These are phyloP conservation scores for Pterocarpus santalinus DNA, from an alignment of 306 rosid species.

Conservation along the genomic window DNA sequence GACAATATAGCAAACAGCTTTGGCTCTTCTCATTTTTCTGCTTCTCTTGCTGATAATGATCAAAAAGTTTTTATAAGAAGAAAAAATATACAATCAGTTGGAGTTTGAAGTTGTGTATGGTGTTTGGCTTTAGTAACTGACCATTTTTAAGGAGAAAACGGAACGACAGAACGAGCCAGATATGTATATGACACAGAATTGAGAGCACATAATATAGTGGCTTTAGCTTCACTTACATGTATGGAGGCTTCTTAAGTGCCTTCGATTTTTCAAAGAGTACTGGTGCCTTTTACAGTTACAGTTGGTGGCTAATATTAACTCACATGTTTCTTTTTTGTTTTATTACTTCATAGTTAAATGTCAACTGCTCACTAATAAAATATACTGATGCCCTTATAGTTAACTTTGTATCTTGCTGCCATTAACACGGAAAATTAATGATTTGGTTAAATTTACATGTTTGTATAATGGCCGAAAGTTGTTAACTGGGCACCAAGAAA, in stretches of 20 bases:
- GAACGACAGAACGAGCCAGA: background rate
- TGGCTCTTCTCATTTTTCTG: background rate
- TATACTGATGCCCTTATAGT: background rate
- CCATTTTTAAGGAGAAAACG: background rate
- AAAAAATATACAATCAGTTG: no score
- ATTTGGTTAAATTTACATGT: background rate
- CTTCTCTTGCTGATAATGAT: background rate
- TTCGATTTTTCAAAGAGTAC: background rate
- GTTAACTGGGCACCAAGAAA: background rate
- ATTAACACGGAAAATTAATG: background rate
- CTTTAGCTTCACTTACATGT: background rate
- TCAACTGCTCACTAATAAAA: background rate
- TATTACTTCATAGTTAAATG: background rate
- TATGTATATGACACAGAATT: background rate
- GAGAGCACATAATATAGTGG: background rate
- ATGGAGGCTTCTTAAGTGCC: background rate
- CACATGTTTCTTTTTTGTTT: background rate
- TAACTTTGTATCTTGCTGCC: no score
- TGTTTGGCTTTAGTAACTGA: background rate
- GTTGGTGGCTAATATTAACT: background rate
- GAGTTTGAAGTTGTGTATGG: background rate
- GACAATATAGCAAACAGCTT: background rate
- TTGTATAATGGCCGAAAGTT: background rate
- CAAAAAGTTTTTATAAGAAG: background rate
- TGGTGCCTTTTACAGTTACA: background rate